phyloP scores from a whole-genome alignment of 129 eudicot genomes.

The Artemisia tridentata region DNA sequence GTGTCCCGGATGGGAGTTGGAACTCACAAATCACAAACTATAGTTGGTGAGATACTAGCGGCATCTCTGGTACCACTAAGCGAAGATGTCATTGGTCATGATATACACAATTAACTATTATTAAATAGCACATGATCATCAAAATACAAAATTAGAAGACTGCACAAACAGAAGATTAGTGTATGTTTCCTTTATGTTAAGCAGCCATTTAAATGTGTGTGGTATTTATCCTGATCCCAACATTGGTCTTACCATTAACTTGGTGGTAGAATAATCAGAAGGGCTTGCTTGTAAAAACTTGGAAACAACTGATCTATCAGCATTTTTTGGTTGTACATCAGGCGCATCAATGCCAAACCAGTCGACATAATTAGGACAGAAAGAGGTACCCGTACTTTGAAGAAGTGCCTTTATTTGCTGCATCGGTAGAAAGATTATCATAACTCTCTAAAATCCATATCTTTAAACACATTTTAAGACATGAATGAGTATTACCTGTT shows the following conservation, averaged over 20 bases:
- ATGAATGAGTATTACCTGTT: conserved; percentile 47
- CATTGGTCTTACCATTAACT: conserved; percentile 58
- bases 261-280: conserved; percentile 68
- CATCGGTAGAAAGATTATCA: conserved; percentile 19
- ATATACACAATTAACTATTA: neutral
- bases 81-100: neutral
- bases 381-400: conserved; percentile 68
- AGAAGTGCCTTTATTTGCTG: conserved; percentile 99
- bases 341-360: conserved; percentile 77
- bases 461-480: neutral
- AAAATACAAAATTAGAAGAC: neutral
- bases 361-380: conserved; percentile 74
- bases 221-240: neutral
- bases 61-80: no score
- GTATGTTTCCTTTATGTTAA: neutral
- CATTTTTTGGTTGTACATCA: conserved; percentile 56
- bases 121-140: neutral
- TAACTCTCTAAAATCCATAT: conserved; percentile 6
- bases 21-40: no score
- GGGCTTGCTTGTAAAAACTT: conserved; percentile 82
- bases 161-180: neutral
- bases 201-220: conserved; percentile 1
- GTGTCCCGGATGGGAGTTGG: no score
- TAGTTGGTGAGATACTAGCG: no score
- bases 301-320: conserved; percentile 63